Base-by-base conservation (phyloP, 805 yeast genomes). In the Martiniozyma abietophila region DNA sequence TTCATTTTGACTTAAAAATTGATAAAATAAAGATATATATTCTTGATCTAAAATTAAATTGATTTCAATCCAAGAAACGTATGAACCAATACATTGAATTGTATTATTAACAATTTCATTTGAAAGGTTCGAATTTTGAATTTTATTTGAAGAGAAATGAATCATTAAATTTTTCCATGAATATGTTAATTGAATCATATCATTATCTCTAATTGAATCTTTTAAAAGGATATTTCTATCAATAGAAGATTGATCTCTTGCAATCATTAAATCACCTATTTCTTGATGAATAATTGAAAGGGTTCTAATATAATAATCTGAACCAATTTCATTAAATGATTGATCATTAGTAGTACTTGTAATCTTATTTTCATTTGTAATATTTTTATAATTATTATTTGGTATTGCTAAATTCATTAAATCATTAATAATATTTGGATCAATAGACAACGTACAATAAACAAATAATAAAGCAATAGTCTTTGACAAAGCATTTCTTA, bases 1-100 rank as follows among this genome's bases (percentile, higher is more conserved):
- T 8, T 49, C 41, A 6, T 42, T 35, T 10, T 39, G 36, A 9
- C 48, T 49, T 42, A 85, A 63, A 48, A 69, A 77, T 39, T 67
- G 70, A 48, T 74, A 78, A 30, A 85, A 67, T 24, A 71, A 51
- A 18, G 64, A 57, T 47, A 83, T 61, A 45, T 71, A 76, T 16
- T 71, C 71, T 22, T 70, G 66, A 32, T 73, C 74, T 20, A 86
- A 67, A 35, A 89, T 74, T 46, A 84, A 63, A 35, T 77, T 65
- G 41, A 88, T 76, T 53, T 84, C 94, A 54, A 88, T 84, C 98
- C 99, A 92, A 17, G 88, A 77, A 17, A 86, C 81, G 69, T 81
- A 92, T 9, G 75, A 74, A 8, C 96, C 96, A 36, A 92, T 73
- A 36, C 76, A 76, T 34, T 65, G 65, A 32, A 85, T 65, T 6